phyloP scores from a whole-genome alignment of 805 yeast species.

The Ogataea zsoltii region DNA sequence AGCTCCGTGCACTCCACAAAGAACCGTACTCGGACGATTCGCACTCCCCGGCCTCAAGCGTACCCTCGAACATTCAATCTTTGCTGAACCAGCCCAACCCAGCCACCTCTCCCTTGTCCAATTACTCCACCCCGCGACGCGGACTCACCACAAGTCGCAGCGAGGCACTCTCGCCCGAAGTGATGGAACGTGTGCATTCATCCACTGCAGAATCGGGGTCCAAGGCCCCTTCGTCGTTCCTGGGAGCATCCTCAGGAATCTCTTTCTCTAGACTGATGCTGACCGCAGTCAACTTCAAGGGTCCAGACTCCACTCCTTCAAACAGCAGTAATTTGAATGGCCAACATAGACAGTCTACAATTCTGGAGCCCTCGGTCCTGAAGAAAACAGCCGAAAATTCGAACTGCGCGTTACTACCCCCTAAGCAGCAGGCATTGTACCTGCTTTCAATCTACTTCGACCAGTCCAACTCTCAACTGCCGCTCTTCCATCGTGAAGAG shows the following conservation, averaged over 20 bases:
- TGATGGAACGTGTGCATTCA: conserved; percentile 29
- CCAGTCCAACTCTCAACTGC: conserved; percentile 80
- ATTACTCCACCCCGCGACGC: not conserved
- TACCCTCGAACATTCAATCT: conserved; percentile 2
- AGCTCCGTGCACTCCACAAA: conserved; percentile 44
- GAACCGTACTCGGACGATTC: not conserved
- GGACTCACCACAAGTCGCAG: not conserved
- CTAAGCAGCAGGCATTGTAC: conserved; percentile 67
- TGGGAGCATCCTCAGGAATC: conserved; percentile 58
- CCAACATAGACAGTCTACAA: conserved; percentile 16
- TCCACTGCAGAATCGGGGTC: conserved; percentile 35
- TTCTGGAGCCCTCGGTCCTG: conserved; percentile 32
- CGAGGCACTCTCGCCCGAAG: conserved; percentile 1
- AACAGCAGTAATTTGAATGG: conserved; percentile 4
- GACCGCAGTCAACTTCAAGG: conserved; percentile 68
- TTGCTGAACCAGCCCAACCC: conserved; percentile 2
- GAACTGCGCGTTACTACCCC: conserved; percentile 58
- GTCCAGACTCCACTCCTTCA: conserved; percentile 14
- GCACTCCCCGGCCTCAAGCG: not conserved
- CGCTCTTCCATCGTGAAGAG: conserved; percentile 78
- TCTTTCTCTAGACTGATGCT: conserved; percentile 76
- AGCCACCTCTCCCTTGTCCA: not conserved
- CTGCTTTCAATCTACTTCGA: conserved; percentile 68
- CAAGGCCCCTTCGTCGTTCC: conserved; percentile 36
- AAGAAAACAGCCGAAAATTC: conserved; percentile 24